Evolutionary conservation across 768 basidiomycete genomes (phyloP).

Genomic region (Daedaleopsis sinensis): DNA sequence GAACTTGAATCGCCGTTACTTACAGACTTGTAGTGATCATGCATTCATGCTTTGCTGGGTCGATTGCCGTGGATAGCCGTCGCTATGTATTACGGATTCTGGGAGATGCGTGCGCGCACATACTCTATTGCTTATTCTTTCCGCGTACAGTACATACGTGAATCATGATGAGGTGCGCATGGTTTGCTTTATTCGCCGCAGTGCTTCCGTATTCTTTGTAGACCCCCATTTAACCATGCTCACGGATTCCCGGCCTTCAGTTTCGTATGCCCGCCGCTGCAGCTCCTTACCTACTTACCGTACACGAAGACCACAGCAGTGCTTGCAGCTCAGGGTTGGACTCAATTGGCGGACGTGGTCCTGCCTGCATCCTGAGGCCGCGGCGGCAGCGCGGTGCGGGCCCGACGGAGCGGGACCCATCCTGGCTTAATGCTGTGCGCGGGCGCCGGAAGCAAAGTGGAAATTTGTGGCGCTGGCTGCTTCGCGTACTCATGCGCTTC

Average conservation of each 20-base stretch:
- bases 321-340: too few relatives aligned
- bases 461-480: constrained; percentile 10
- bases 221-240: not conserved
- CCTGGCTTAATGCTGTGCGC: not conserved
- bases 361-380: too few relatives aligned
- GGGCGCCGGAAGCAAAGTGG: not conserved
- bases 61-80: not conserved
- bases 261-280: not conserved
- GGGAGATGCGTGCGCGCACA: not conserved
- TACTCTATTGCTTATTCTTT: constrained; percentile 3
- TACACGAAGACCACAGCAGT: too few relatives aligned
- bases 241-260: not conserved
- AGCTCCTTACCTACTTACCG: too few relatives aligned
- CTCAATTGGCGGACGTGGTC: too few relatives aligned
- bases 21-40: too few relatives aligned
- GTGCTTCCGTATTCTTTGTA: not conserved
- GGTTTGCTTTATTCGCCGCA: constrained; percentile 6
- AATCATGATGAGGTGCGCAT: not conserved
- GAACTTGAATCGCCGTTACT: not conserved
- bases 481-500: not conserved
- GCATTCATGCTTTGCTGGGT: too few relatives aligned
- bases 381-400: too few relatives aligned
- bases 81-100: not conserved
- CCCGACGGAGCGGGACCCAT: too few relatives aligned
- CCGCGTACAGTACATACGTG: constrained; percentile 3